Percentiles rank a stretch among this genome's conserved stretches.
Conservation (phyloP, 2,329 filamentous ascomycete species). For the Ceratocystis destructans region DNA sequence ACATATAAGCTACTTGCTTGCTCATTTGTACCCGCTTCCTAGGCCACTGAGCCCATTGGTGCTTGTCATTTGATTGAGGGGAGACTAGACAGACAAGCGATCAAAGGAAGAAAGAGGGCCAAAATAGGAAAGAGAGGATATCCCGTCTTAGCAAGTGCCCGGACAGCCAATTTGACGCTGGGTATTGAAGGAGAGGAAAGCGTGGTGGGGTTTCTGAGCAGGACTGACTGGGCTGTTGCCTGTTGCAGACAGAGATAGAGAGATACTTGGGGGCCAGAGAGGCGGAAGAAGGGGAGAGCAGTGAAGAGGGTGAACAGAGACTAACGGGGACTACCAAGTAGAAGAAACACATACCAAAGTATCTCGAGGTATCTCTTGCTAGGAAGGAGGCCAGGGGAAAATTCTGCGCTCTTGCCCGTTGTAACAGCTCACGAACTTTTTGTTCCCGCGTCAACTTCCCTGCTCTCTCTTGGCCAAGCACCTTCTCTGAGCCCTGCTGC, state of each 20-base stretch:
- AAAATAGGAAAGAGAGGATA: conserved; percentile 1
- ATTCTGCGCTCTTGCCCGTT: background rate
- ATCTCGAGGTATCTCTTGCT: background rate
- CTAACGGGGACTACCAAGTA: background rate
- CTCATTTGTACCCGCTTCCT: too few relatives aligned
- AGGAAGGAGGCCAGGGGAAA: background rate
- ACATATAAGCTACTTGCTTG: too few relatives aligned
- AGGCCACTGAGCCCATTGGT: background rate
- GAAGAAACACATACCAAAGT: background rate
- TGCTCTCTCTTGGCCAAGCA: too few relatives aligned
- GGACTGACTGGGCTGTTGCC: background rate
- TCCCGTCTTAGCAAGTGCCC: background rate
- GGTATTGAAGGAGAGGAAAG: background rate
- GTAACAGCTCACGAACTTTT: conserved; percentile 4
- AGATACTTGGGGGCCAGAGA: background rate
- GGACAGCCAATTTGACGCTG: background rate
- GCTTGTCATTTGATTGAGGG: background rate
- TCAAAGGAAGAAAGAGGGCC: background rate
- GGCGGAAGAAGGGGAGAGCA: too few relatives aligned
- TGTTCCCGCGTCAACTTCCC: conserved; percentile 8
- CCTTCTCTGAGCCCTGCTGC: background rate
- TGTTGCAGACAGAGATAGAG: background rate
- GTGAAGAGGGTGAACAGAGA: background rate
- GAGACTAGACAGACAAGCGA: background rate
- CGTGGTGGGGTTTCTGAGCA: background rate